Conservation (phyloP, 176 grass and related monocot genomes). For the Carex cristatella region DNA sequence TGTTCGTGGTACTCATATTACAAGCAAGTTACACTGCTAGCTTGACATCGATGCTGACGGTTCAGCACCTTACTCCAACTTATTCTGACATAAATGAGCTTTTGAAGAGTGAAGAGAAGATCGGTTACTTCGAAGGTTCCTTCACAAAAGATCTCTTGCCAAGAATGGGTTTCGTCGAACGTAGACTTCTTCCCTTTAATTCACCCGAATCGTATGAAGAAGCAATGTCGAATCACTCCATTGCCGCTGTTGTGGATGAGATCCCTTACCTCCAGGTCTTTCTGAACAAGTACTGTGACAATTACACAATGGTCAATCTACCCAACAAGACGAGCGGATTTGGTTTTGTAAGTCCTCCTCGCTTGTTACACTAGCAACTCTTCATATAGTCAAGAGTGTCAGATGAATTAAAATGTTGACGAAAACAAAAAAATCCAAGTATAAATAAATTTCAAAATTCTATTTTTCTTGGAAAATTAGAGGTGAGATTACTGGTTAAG, state of each 20-base stretch:
- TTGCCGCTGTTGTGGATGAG: constrained; percentile 44
- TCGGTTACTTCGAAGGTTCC: constrained; percentile 60
- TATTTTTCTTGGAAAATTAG: background rate
- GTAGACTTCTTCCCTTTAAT: constrained; percentile 6
- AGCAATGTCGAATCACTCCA: constrained; percentile 24
- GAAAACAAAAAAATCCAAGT: background rate
- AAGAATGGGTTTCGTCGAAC: constrained; percentile 12
- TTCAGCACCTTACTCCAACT: constrained; percentile 39
- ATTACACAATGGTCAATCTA: constrained; percentile 32
- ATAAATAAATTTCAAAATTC: background rate
- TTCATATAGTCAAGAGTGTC: background rate
- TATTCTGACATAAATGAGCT: constrained; percentile 32
- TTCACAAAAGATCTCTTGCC: constrained; percentile 30
- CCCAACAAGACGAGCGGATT: constrained; percentile 36
- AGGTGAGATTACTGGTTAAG: background rate
- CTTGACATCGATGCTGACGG: constrained; percentile 73
- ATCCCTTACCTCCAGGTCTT: constrained; percentile 41
- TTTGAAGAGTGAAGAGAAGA: background rate
- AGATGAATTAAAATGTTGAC: background rate
- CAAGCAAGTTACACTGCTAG: constrained; percentile 78
- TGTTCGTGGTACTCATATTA: constrained; percentile 74
- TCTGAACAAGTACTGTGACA: constrained; percentile 23
- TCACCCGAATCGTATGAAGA: constrained; percentile 31
- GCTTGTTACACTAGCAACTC: background rate
- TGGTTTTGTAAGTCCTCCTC: constrained; percentile 32